These are phyloP conservation scores for Syncephalastrum contaminatum DNA, from an alignment of 371 early-diverging fungal genomes.

Conservation along the genomic window DNA sequence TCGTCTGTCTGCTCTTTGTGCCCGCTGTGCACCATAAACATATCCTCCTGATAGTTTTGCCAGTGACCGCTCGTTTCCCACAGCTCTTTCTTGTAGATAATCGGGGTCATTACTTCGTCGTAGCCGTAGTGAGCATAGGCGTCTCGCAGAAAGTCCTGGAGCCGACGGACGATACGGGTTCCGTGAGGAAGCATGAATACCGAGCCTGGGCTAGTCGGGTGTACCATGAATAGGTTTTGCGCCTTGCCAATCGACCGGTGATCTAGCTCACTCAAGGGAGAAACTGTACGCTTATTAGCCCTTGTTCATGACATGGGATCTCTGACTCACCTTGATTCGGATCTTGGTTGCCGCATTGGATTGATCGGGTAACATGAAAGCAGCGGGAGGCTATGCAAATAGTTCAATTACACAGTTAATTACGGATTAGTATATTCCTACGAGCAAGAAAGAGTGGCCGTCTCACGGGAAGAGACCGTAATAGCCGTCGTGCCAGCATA, in stretches of 20 bases:
- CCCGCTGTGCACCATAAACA: conserved; percentile 60
- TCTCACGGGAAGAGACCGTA: conserved; percentile 4
- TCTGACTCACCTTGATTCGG: neutral
- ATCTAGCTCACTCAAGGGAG: conserved; percentile 55
- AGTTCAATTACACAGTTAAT: neutral
- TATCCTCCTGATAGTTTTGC: conserved; percentile 88
- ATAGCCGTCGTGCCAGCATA: conserved; percentile 5
- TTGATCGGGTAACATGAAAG: conserved; percentile 2
- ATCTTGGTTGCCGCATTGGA: neutral
- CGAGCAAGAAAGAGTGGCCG: neutral
- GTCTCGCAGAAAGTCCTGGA: conserved; percentile 63
- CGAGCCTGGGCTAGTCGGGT: conserved; percentile 87
- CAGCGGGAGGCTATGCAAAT: neutral
- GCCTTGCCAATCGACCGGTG: conserved; percentile 95
- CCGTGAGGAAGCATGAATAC: conserved; percentile 96
- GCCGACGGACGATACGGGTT: conserved; percentile 80
- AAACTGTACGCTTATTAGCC: neutral
- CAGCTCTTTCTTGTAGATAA: conserved; percentile 91
- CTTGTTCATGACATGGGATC: neutral
- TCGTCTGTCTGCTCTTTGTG: conserved; percentile 47
- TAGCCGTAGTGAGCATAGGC: conserved; percentile 92
- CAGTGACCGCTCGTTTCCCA: conserved; percentile 98
- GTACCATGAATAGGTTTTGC: conserved; percentile 70
- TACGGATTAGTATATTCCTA: neutral
- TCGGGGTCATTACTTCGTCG: conserved; percentile 95